Evolutionary conservation across 2,329 filamentous ascomycete species (phyloP).

Genomic region (Colletotrichum godetiae): DNA sequence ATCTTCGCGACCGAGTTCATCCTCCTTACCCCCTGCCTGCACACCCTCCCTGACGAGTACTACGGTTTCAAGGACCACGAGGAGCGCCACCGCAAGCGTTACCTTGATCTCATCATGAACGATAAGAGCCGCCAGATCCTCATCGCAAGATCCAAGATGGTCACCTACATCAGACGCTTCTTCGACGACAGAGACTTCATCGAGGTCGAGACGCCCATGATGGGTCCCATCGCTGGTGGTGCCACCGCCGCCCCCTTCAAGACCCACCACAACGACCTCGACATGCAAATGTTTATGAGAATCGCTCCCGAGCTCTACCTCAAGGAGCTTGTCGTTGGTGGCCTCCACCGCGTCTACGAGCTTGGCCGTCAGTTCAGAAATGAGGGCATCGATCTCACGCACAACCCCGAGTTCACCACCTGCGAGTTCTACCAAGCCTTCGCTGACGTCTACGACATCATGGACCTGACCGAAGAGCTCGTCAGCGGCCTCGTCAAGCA

Average conservation of each 20-base stretch:
- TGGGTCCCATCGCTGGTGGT: conserved; percentile 95
- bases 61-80: conserved; percentile 97
- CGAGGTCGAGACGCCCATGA: conserved; percentile 97
- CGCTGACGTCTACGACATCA: conserved; percentile 88
- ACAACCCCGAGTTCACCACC: conserved; percentile 98
- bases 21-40: conserved; percentile 90
- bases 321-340: conserved; percentile 95
- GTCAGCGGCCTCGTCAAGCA: conserved; percentile 91
- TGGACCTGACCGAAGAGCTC: conserved; percentile 92
- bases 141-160: conserved; percentile 86
- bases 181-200: conserved; percentile 90
- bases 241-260: conserved; percentile 95
- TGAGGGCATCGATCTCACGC: conserved; percentile 89
- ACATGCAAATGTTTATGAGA: conserved; percentile 92
- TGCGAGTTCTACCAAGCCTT: conserved; percentile 98
- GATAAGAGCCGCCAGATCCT: conserved; percentile 86
- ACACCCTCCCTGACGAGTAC: conserved; percentile 89
- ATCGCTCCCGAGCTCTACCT: conserved; percentile 91
- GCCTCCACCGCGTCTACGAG: conserved; percentile 94
- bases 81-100: conserved; percentile 90
- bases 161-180: conserved; percentile 88
- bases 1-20: conserved; percentile 91
- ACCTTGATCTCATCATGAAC: conserved; percentile 98
- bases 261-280: conserved; percentile 94
- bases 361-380: conserved; percentile 97